A percentile compares a stretch with the other conserved stretches of the same genome.
phyloP scores from a whole-genome alignment of 192 early-diverging fungal species.

The Backusella psychrophila region DNA sequence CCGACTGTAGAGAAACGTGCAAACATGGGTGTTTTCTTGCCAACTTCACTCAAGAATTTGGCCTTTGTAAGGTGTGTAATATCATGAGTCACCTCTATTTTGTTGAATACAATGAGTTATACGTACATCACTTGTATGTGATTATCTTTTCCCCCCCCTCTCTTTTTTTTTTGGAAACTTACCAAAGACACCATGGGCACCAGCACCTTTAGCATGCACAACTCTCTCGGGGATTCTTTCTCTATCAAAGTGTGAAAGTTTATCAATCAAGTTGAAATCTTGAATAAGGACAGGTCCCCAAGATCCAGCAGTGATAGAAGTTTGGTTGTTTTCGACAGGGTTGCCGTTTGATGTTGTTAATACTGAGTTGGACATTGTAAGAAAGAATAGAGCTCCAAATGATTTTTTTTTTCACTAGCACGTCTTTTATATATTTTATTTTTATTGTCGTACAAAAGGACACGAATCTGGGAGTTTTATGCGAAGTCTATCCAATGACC shows the following conservation, averaged over 20 bases:
- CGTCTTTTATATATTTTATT: neutral
- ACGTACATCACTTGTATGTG: neutral
- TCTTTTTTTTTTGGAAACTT: slow-evolving; percentile 1
- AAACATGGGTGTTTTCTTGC: slow-evolving; percentile 80
- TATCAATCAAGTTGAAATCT: slow-evolving; percentile 79
- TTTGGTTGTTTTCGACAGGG: slow-evolving; percentile 77
- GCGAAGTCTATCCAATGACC: neutral
- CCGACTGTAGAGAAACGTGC: slow-evolving; percentile 78
- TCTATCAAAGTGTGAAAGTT: slow-evolving; percentile 81
- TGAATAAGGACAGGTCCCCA: slow-evolving; percentile 66
- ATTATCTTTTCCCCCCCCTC: neutral
- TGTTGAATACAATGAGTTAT: neutral
- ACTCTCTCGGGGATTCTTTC: slow-evolving; percentile 86
- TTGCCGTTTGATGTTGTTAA: slow-evolving; percentile 53
- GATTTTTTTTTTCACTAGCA: neutral
- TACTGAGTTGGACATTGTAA: slow-evolving; percentile 27
- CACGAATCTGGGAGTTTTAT: neutral
- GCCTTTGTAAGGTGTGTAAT: slow-evolving; percentile 68
- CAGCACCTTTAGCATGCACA: slow-evolving; percentile 83
- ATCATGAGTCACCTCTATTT: slow-evolving; percentile 68
- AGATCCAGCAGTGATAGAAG: slow-evolving; percentile 64
- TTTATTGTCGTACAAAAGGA: neutral
- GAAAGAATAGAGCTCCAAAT: neutral
- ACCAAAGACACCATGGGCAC: slow-evolving; percentile 79
- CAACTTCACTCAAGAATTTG: slow-evolving; percentile 65